These are phyloP conservation scores for Botrytis porri DNA, from an alignment of 2,329 filamentous ascomycete genomes.

Conservation along the genomic window DNA sequence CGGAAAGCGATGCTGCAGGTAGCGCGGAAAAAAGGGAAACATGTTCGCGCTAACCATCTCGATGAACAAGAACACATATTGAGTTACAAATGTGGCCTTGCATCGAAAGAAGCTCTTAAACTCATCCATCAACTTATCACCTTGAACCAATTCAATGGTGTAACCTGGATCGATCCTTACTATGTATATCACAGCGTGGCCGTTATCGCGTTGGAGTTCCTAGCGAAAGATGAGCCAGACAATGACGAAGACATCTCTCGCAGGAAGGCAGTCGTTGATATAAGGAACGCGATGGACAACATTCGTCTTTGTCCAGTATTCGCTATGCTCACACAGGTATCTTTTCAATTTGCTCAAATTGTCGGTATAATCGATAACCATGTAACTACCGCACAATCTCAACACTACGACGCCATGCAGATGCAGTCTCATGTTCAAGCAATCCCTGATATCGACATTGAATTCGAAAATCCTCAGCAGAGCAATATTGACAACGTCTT, in stretches of 20 bases:
- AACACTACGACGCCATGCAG: background rate
- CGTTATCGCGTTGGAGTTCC: conserved; percentile 35
- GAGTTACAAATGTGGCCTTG: conserved; percentile 31
- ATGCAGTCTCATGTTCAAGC: conserved; percentile 2
- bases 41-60: conserved; percentile 32
- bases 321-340: conserved; percentile 33
- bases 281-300: conserved; percentile 30
- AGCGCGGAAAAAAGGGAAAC: conserved; percentile 31
- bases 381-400: background rate
- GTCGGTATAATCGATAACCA: conserved; percentile 34
- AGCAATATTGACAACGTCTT: background rate
- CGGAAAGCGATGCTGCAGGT: conserved; percentile 34
- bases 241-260: conserved; percentile 31
- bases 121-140: conserved; percentile 31
- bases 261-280: conserved; percentile 33
- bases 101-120: conserved; percentile 28
- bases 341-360: conserved; percentile 36
- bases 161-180: conserved; percentile 35
- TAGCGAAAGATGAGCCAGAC: conserved; percentile 33
- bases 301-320: conserved; percentile 35
- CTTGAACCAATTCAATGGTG: conserved; percentile 32
- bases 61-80: conserved; percentile 32
- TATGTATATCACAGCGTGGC: conserved; percentile 36
- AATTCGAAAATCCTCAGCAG: background rate
- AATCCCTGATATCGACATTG: background rate